Conservation (phyloP, 2,329 filamentous ascomycete species). For the Monosporascus sp. region DNA sequence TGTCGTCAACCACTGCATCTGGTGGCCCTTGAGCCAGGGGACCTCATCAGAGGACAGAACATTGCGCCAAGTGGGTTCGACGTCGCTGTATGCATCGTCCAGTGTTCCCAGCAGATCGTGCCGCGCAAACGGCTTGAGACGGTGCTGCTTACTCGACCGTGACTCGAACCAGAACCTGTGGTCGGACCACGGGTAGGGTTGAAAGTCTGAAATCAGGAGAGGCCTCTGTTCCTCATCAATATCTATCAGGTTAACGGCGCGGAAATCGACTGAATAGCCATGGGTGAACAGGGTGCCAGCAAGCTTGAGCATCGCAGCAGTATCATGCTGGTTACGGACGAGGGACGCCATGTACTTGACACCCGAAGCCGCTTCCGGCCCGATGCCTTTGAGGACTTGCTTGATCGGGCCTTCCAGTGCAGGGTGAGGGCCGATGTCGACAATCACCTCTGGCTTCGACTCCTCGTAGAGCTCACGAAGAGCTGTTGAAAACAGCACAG, state of each 20-base stretch:
- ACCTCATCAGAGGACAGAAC: conserved; percentile 41
- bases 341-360: conserved; percentile 42
- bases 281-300: no score
- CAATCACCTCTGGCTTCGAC: conserved; percentile 33
- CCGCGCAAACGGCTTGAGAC: conserved; percentile 32
- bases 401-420: conserved; percentile 45
- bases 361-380: conserved; percentile 35
- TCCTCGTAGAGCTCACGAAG: conserved; percentile 31
- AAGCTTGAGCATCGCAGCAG: conserved; percentile 38
- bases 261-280: no score
- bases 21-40: conserved; percentile 55
- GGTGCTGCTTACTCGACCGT: conserved; percentile 36
- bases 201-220: no score
- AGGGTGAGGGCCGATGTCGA: conserved; percentile 47
- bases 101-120: conserved; percentile 43
- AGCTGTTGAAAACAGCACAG: conserved; percentile 34
- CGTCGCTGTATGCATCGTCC: conserved; percentile 37
- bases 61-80: conserved; percentile 45
- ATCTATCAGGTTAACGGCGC: no score
- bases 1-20: conserved; percentile 50
- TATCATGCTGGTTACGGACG: conserved; percentile 45
- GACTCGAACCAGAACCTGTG: conserved; percentile 27
- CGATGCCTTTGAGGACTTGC: conserved; percentile 38
- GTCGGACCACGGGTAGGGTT: no score
- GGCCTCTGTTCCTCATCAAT: neutral